Base-by-base conservation (phyloP, 179 eudicot genomes). In the Patellifolia procumbens region DNA sequence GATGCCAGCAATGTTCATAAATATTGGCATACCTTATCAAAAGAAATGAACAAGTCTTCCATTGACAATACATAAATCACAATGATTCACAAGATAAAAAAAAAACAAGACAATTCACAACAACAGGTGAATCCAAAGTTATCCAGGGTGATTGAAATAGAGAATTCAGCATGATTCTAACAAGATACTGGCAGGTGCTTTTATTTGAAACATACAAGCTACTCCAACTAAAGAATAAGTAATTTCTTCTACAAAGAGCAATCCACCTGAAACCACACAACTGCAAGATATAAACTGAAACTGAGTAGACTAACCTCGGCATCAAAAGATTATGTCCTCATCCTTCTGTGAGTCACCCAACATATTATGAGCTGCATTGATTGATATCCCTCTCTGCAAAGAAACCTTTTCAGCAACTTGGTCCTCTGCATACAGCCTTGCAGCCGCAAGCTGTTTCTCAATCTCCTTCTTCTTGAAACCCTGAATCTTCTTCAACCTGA, bases 401-500 rank as follows among this genome's bases (percentile, higher is more conserved):
- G 96, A 81, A 24, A 90, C 55, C 49, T 86, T 81, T 80, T 76
- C 92, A 0, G 83, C 85, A 56, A 73, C 58, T 81, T 89, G 88
- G 24, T 86, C 88, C 77, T 89, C 87, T 2, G 91, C 91, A 83
- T 77, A 89, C 64, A 39, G 73, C 86, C 76, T 91, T n/a, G 98
- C 90, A 61, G 85, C 79, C 48, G 81, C 84, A 1, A 86, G 59
- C 75, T 92, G 92, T 75, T 76, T 92, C 85, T 89, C 96, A 7
- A 92, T 70, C 85, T 88, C 98, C 74, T 89, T 94, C 89, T 80
- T 92, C 92, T 94, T 94, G 72, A 71, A 92, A n/a, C 96, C 97
- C 71, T 94, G 98, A 26, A 94, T 89, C 88, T 94, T 94, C 86
- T 94, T 94, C 87, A 94, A 72, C 85, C 98, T 90, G 78, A 94